These are phyloP conservation scores for Agrostemma githago DNA, from an alignment of 148 eudicot species.

Conservation along the genomic window DNA sequence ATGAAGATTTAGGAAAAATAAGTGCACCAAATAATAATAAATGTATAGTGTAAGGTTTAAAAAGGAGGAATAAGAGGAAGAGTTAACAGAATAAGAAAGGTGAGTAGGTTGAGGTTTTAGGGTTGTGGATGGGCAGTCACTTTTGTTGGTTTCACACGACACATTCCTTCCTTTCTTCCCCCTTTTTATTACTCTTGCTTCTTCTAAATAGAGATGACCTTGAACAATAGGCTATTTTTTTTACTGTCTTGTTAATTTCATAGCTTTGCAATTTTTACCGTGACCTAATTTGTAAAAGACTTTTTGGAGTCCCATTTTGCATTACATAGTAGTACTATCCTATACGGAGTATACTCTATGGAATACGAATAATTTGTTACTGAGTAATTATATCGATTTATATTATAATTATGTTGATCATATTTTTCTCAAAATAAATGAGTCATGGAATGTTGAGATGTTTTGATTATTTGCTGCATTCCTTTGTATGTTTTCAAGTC, in stretches of 20 bases:
- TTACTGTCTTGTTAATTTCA: background rate
- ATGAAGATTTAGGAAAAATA: background rate
- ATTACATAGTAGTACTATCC: background rate
- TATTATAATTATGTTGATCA: too few species aligned
- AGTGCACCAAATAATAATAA: constrained; percentile 16
- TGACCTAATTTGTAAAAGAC: background rate
- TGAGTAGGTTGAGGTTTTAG: constrained; percentile 57
- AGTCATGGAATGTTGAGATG: too few species aligned
- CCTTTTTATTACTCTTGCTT: constrained; percentile 7
- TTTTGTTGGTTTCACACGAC: constrained; percentile 86
- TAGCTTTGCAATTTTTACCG: background rate
- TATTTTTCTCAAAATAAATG: too few species aligned
- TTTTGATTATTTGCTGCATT: too few species aligned
- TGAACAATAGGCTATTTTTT: constrained; percentile 2
- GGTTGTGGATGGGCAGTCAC: constrained; percentile 85
- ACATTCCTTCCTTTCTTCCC: constrained; percentile 22
- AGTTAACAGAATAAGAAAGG: constrained; percentile 41
- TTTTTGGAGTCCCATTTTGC: background rate
- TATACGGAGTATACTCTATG: too few species aligned
- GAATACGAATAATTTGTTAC: too few species aligned
- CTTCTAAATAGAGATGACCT: background rate
- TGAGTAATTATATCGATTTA: too few species aligned
- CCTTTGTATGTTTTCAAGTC: too few species aligned
- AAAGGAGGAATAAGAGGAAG: constrained; percentile 15
- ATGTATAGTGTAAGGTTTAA: constrained; percentile 27